Evolutionary conservation across 257 asterid species (phyloP).

Genomic region (Cinchona pubescens): DNA sequence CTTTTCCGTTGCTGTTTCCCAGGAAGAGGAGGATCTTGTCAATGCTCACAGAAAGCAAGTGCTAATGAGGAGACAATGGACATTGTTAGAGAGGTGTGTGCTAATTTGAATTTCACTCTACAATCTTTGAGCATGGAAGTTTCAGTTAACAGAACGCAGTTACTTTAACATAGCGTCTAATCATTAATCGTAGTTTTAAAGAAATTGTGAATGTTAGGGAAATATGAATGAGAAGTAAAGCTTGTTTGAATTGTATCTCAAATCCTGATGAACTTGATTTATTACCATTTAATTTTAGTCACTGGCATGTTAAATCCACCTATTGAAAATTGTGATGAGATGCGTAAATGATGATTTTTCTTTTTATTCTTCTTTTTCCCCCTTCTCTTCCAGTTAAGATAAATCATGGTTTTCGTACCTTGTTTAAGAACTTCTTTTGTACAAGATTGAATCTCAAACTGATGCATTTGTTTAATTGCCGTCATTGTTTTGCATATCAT

Average conservation of each 20-base stretch:
- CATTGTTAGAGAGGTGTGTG: constrained; percentile 71
- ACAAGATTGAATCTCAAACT: not conserved
- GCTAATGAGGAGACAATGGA: constrained; percentile 58
- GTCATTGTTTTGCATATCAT: not conserved
- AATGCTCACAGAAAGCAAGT: constrained; percentile 52
- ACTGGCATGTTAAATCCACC: not conserved
- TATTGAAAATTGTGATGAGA: not conserved
- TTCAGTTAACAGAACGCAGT: not conserved
- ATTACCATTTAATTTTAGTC: not conserved
- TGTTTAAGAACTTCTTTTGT: not conserved
- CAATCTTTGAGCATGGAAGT: not conserved
- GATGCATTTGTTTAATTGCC: not conserved
- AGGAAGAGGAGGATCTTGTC: constrained; percentile 77
- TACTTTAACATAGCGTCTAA: not conserved
- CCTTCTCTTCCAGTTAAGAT: not conserved
- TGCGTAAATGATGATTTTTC: not conserved
- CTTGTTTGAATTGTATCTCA: not conserved
- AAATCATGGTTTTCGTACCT: not conserved
- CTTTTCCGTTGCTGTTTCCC: constrained; percentile 15
- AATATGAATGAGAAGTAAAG: not conserved
- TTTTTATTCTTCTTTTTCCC: not conserved
- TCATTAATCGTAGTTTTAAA: not conserved
- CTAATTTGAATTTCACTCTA: not conserved
- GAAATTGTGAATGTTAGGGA: not conserved
- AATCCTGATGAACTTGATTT: not conserved